Evolutionary conservation across 129 eudicot genomes (phyloP), one percentile per base, ranked within the genome.

Genomic region (Flaveria linearis): DNA sequence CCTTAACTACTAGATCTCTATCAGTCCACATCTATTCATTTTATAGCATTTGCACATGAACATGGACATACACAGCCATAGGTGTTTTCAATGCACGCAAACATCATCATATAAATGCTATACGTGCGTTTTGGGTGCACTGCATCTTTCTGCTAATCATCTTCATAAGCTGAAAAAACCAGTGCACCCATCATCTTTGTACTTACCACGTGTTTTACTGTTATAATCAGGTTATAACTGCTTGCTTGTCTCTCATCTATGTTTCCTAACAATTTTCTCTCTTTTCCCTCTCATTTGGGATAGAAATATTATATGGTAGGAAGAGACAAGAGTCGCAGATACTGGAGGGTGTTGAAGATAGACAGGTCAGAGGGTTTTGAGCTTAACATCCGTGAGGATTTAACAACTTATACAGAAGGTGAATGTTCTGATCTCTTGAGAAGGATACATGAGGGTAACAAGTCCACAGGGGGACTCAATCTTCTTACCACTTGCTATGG

Each of bases 251-350:
- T 22, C 57, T 9, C 25, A 46, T 81, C 25, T 62, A 61, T 22
- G 56, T 17, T 62, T 26, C 55, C 81, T 13, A 72, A 55, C 76
- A 56, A 33, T 33, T 72, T 73, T 57, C 39, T 53, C 13, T 30
- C 22, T 33, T 43, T 30, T 16, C n/a, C 47, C 51, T 67, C 72
- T 20, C 30, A 20, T 58, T 41, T 72, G n/a, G 71, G 69, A 70
- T 92, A 89, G 97, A 82, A 87, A 69, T 92, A 87, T 77, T 92
- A 92, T 66, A 82, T 92, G 91, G 82, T 89, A 66, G 97, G 97
- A 86, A 86, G 96, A 75, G 90, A 92, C 77, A 83, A 85, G 76
- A 83, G 86, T 78, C 82, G 87, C 75, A 84, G 82, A 74, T 79
- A 74, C 69, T 88, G 94, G 92, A 87, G 90, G 81, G 94, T 95